Conservation (phyloP, 116 monocot genomes). For the Posidonia oceanica region DNA sequence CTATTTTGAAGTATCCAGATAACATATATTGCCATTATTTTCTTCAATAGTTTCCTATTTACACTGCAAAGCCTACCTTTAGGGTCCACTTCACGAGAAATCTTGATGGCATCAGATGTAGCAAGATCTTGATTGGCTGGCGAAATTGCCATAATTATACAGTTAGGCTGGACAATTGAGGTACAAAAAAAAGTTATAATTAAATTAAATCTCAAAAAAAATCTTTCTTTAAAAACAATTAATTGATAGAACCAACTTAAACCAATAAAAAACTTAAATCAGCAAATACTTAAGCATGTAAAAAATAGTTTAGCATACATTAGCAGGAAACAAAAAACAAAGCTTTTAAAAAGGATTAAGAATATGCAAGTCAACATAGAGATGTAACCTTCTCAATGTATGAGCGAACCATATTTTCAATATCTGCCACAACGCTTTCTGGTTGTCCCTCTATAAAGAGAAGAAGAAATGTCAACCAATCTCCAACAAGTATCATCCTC, state of each 20-base stretch:
- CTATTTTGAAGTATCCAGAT: too few relatives aligned
- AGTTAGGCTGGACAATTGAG: constrained; percentile 65
- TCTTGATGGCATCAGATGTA: constrained; percentile 94
- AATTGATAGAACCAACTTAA: too few relatives aligned
- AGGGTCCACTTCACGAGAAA: constrained; percentile 91
- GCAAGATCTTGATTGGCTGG: constrained; percentile 98
- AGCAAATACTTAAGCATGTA: neutral
- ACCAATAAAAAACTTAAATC: too few relatives aligned
- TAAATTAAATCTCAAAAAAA: neutral
- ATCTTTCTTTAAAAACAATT: neutral
- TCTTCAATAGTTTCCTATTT: neutral
- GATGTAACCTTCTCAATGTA: constrained; percentile 76
- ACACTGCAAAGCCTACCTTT: constrained; percentile 41
- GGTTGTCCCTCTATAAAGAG: constrained; percentile 62
- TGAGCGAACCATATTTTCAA: constrained; percentile 91
- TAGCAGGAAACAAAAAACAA: neutral
- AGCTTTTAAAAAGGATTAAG: neutral
- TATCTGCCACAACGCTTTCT: constrained; percentile 72
- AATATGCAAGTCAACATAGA: neutral
- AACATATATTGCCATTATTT: neutral
- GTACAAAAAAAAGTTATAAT: constrained; percentile 1
- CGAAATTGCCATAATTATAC: constrained; percentile 84
- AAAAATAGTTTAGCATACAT: neutral
- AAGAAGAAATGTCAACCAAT: neutral
- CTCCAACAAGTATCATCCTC: neutral